phyloP scores from a whole-genome alignment of 2,329 filamentous ascomycete genomes.

The Trichoderma koningiopsis region DNA sequence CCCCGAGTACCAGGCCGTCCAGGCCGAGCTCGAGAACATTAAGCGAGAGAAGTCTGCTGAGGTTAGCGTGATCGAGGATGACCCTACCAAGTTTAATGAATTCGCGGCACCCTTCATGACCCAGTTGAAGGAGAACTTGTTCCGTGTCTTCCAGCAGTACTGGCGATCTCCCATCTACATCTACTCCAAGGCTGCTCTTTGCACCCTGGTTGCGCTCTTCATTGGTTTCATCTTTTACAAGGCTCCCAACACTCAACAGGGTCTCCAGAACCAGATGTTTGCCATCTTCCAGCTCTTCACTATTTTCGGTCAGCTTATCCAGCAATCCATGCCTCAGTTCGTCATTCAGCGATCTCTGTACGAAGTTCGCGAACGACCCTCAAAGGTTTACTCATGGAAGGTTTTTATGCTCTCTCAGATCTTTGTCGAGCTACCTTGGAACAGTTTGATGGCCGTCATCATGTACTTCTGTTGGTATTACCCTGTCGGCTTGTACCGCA shows the following conservation, averaged over 20 bases:
- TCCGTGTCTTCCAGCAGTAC: slow-evolving; percentile 86
- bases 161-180: slow-evolving; percentile 90
- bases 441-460: slow-evolving; percentile 72
- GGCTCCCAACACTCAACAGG: slow-evolving; percentile 71
- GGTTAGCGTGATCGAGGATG: slow-evolving; percentile 35
- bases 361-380: slow-evolving; percentile 81
- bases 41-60: slow-evolving; percentile 48
- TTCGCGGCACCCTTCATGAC: slow-evolving; percentile 74
- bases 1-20: slow-evolving; percentile 57
- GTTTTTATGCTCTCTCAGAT: slow-evolving; percentile 84
- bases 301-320: slow-evolving; percentile 76
- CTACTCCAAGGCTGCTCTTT: slow-evolving; percentile 76
- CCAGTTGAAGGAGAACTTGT: slow-evolving; percentile 68
- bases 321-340: slow-evolving; percentile 85
- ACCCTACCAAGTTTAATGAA: slow-evolving; percentile 62
- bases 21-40: slow-evolving; percentile 59
- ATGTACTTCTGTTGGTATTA: slow-evolving; percentile 87
- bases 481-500: slow-evolving; percentile 74
- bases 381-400: slow-evolving; percentile 83
- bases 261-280: slow-evolving; percentile 85
- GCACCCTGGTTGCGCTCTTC: slow-evolving; percentile 67
- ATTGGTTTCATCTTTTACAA: slow-evolving; percentile 81
- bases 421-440: slow-evolving; percentile 83
- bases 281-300: slow-evolving; percentile 81
- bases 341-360: slow-evolving; percentile 80